Percentiles rank a stretch among this genome's conserved stretches.
These are phyloP conservation scores for Prunus yedoensis DNA, from an alignment of 331 rosid species.

Conservation along the genomic window DNA sequence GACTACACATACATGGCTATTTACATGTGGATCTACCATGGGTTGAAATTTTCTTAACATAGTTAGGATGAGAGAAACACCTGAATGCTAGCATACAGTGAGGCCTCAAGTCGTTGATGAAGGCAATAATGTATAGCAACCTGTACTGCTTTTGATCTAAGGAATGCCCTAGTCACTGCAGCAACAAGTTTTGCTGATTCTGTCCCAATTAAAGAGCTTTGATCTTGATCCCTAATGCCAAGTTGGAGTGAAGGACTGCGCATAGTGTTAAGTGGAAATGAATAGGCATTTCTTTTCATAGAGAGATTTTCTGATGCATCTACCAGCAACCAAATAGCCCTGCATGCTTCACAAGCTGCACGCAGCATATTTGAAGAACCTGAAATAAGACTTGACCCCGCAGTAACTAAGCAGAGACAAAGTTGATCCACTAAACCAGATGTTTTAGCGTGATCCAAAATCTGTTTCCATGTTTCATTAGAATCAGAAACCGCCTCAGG, in stretches of 20 bases:
- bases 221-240: constrained; percentile 50
- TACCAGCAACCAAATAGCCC: constrained; percentile 78
- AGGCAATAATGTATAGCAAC: constrained; percentile 83
- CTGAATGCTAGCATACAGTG: constrained; percentile 76
- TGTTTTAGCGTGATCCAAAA: constrained; percentile 78
- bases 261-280: constrained; percentile 69
- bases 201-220: constrained; percentile 43
- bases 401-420: constrained; percentile 71
- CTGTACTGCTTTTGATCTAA: constrained; percentile 78
- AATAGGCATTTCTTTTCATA: constrained; percentile 44
- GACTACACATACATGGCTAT: background rate
- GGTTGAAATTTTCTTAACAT: background rate
- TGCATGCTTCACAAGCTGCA: constrained; percentile 88
- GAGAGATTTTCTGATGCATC: constrained; percentile 62
- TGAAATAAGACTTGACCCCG: constrained; percentile 81
- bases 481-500: constrained; percentile 36
- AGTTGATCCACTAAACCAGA: constrained; percentile 77
- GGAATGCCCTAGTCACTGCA: constrained; percentile 65
- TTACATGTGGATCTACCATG: background rate
- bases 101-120: constrained; percentile 78
- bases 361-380: constrained; percentile 84
- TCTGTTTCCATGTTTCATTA: constrained; percentile 46
- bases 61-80: constrained; percentile 33
- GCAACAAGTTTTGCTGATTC: constrained; percentile 71
- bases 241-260: constrained; percentile 47